Evolutionary conservation across 345 rosid genomes (phyloP).

Genomic region (Microthlaspi erraticum): DNA sequence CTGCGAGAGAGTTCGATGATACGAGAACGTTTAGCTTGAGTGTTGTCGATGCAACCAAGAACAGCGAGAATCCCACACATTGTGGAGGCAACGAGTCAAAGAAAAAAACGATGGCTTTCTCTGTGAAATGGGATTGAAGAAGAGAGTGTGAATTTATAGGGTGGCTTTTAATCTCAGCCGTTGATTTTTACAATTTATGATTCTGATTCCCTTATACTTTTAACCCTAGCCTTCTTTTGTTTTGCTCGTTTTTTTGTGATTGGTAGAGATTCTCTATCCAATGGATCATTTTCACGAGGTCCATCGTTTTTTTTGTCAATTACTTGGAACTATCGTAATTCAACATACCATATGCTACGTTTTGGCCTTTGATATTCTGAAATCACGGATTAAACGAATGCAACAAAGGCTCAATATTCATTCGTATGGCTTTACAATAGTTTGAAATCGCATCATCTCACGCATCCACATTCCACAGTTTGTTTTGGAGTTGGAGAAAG

Average conservation of each 20-base stretch:
- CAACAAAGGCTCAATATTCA: slow-evolving; percentile 13
- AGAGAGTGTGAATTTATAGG: slow-evolving; percentile 28
- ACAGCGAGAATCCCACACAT: slow-evolving; percentile 92
- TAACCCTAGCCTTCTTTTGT: slow-evolving; percentile 21
- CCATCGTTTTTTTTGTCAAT: slow-evolving; percentile 26
- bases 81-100: slow-evolving; percentile 39
- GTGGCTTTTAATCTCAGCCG: slow-evolving; percentile 48
- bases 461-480: too few relatives aligned
- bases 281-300: slow-evolving; percentile 6
- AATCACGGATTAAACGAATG: slow-evolving; percentile 15
- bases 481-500: too few relatives aligned
- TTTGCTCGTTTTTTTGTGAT: slow-evolving; percentile 1
- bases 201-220: not conserved
- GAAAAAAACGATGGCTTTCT: slow-evolving; percentile 2
- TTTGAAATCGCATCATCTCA: not conserved
- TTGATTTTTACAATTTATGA: slow-evolving; percentile 37
- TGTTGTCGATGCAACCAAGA: slow-evolving; percentile 69
- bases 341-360: not conserved
- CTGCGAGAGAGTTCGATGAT: slow-evolving; percentile 81
- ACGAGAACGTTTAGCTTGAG: slow-evolving; percentile 85
- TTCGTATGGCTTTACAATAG: not conserved
- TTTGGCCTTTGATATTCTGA: slow-evolving; percentile 34
- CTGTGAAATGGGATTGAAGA: slow-evolving; percentile 8
- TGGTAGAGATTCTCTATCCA: slow-evolving; percentile 8
- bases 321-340: not conserved